A percentile compares a stretch with the other conserved stretches of the same genome.
Conservation (phyloP, 306 rosid genomes). For the Fragaria vesca region DNA sequence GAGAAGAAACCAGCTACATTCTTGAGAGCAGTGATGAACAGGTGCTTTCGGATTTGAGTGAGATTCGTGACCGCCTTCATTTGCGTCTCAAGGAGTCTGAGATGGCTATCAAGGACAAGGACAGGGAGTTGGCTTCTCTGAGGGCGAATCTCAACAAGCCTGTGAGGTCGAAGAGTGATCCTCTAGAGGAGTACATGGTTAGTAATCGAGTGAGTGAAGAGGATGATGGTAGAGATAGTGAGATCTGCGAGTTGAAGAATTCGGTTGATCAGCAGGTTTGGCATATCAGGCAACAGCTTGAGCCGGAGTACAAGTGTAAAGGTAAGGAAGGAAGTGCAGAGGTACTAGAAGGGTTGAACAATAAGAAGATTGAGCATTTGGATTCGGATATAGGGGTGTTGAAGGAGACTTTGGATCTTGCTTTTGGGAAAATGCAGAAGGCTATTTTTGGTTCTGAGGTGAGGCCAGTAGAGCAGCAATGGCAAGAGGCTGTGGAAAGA, state of each 20-base stretch:
- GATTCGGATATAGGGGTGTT: slow-evolving; percentile 73
- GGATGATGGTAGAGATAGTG: slow-evolving; percentile 29
- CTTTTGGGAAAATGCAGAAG: slow-evolving; percentile 74
- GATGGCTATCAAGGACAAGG: slow-evolving; percentile 61
- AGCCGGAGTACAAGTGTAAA: slow-evolving; percentile 30
- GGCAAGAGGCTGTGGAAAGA: slow-evolving; percentile 57
- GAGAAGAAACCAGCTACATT: slow-evolving; percentile 41
- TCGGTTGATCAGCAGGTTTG: slow-evolving; percentile 52
- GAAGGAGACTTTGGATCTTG: slow-evolving; percentile 73
- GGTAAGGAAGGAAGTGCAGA: slow-evolving; percentile 19
- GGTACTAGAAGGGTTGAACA: slow-evolving; percentile 34
- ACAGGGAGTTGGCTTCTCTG: slow-evolving; percentile 45
- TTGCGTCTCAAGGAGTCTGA: slow-evolving; percentile 65
- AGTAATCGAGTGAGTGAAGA: slow-evolving; percentile 8
- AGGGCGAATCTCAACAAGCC: slow-evolving; percentile 26
- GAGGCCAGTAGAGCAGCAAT: slow-evolving; percentile 71
- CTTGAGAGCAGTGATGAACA: slow-evolving; percentile 63
- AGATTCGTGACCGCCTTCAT: slow-evolving; percentile 65
- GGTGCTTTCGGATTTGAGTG: slow-evolving; percentile 54
- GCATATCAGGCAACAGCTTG: slow-evolving; percentile 51
- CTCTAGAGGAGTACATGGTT: slow-evolving; percentile 22
- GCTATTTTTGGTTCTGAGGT: slow-evolving; percentile 53
- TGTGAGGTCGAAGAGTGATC: slow-evolving; percentile 25
- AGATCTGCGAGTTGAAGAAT: slow-evolving; percentile 35
- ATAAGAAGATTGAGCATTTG: slow-evolving; percentile 62